Evolutionary conservation across 345 rosid species (phyloP).

Genomic region (Corymbia maculata): DNA sequence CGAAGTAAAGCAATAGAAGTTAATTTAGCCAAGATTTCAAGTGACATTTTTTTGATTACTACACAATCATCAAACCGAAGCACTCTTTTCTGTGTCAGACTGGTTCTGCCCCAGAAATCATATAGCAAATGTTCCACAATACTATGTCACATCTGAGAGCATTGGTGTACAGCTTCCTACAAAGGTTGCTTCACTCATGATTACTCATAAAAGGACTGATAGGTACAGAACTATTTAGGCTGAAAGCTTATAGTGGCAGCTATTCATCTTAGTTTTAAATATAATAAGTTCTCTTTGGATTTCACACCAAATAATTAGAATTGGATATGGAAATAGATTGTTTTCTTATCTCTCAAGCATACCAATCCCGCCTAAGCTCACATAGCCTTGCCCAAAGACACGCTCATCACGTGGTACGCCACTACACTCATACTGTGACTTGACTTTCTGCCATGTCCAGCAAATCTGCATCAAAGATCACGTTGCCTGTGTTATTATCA

Average conservation of each 20-base stretch:
- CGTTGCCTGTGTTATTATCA: background rate
- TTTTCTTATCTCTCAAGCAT: background rate
- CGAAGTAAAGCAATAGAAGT: background rate
- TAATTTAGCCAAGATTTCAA: too few relatives aligned
- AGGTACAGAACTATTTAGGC: background rate
- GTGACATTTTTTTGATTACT: background rate
- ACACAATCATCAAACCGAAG: background rate
- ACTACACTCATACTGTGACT: too few relatives aligned
- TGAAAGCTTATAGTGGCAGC: background rate
- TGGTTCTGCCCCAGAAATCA: background rate
- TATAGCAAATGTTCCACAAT: background rate
- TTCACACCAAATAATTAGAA: background rate
- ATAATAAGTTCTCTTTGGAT: background rate
- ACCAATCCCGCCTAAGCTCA: slow-evolving; percentile 97
- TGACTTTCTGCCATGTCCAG: slow-evolving; percentile 89
- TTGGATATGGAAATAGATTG: background rate
- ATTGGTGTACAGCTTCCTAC: background rate
- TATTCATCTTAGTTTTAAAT: background rate
- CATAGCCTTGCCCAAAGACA: slow-evolving; percentile 87
- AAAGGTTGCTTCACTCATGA: background rate
- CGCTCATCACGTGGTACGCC: slow-evolving; percentile 90
- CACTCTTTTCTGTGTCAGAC: background rate
- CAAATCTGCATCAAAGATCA: slow-evolving; percentile 58
- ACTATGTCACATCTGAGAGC: background rate
- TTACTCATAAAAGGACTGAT: background rate